These are phyloP conservation scores for Arthromyces matolae DNA, from an alignment of 768 basidiomycete species.

Conservation along the genomic window DNA sequence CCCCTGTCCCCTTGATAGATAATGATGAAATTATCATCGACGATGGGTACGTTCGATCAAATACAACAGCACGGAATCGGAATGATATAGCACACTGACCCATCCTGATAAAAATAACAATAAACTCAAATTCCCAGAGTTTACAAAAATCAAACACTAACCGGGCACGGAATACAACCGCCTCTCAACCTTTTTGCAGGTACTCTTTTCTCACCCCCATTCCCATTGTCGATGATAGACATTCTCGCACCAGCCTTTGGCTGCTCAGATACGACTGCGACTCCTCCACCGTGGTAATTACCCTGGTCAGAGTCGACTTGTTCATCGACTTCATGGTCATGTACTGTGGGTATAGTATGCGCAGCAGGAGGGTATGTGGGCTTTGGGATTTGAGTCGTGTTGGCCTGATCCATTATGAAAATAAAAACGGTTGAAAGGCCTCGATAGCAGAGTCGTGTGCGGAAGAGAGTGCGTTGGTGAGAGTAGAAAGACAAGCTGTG, in stretches of 20 bases:
- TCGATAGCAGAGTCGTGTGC: no score
- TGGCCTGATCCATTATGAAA: no score
- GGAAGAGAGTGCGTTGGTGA: no score
- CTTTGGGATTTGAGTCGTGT: no score
- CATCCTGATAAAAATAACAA: slow-evolving; percentile 1
- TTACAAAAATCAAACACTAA: background rate
- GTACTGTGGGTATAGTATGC: background rate
- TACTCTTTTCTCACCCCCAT: background rate
- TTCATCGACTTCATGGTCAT: background rate
- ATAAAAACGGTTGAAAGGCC: no score
- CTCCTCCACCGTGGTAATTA: no score
- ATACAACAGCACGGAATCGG: slow-evolving; percentile 15
- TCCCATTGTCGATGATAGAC: background rate
- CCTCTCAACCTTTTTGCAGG: slow-evolving; percentile 14
- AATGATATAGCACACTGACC: slow-evolving; percentile 14
- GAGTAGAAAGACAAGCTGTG: no score
- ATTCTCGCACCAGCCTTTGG: background rate
- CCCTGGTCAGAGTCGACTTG: background rate
- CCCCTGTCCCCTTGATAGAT: no score
- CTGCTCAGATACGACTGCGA: background rate
- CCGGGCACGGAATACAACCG: slow-evolving; percentile 16
- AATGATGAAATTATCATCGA: no score
- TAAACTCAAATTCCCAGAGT: background rate
- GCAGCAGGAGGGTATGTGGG: no score
- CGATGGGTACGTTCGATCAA: no score